phyloP scores from a whole-genome alignment of 257 asterid genomes.

The Solanum pinnatisectum region DNA sequence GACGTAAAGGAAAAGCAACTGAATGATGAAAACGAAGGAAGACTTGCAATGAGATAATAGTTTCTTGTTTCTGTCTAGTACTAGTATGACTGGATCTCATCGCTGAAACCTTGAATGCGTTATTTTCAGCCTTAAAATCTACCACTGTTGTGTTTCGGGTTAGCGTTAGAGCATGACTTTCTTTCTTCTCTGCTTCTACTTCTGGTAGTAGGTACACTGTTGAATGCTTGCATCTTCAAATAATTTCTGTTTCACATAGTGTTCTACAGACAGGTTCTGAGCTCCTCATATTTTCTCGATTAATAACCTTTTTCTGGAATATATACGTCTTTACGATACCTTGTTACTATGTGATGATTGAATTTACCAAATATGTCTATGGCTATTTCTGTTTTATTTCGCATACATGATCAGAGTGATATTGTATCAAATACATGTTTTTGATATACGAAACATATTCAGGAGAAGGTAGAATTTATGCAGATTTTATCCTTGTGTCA shows the following conservation, averaged over 20 bases:
- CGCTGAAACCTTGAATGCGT: not conserved
- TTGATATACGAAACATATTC: not conserved
- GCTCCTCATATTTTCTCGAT: not conserved
- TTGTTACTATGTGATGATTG: not conserved
- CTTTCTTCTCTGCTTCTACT: not conserved
- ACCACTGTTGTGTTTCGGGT: not conserved
- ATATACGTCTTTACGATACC: not conserved
- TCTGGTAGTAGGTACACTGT: not conserved
- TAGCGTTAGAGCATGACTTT: not conserved
- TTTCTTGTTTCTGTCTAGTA: not conserved
- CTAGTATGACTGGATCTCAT: not conserved
- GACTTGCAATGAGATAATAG: not conserved
- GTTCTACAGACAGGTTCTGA: not conserved
- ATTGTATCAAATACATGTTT: not conserved
- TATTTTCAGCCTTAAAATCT: not conserved
- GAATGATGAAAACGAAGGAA: conserved; percentile 26
- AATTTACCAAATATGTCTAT: not conserved
- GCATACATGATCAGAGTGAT: not conserved
- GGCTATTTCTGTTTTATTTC: not conserved
- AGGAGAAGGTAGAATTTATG: not conserved
- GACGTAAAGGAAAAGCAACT: conserved; percentile 96
- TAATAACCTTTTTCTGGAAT: not conserved
- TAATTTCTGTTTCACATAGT: not conserved
- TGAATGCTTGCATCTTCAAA: not conserved
- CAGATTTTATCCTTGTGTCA: too few relatives aligned